phyloP scores from a whole-genome alignment of 2,329 filamentous ascomycete genomes.

The Fusarium protoensiforme region DNA sequence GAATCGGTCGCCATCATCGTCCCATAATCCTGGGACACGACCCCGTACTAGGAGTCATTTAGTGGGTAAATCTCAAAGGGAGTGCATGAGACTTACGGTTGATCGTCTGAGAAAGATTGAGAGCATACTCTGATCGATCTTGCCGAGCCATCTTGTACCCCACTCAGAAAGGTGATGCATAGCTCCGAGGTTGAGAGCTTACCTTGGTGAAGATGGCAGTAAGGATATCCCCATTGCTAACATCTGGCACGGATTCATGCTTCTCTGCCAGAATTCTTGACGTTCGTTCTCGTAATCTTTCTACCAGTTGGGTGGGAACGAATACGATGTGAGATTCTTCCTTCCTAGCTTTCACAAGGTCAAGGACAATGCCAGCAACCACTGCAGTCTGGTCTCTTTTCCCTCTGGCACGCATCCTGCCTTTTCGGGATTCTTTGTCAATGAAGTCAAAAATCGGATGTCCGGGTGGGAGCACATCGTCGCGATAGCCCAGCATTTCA shows the following conservation, averaged over 20 bases:
- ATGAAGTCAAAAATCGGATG: background rate
- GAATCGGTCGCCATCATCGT: background rate
- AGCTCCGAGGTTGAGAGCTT: no score
- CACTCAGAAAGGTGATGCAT: background rate
- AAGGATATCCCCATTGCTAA: constrained; percentile 8
- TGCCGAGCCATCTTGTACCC: background rate
- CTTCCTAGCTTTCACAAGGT: background rate
- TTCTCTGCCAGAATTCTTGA: background rate
- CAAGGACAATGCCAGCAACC: background rate
- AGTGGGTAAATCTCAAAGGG: no score
- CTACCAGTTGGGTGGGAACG: background rate
- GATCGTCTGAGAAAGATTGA: background rate
- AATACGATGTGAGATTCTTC: background rate
- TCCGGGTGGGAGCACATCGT: background rate
- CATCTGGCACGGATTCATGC: background rate
- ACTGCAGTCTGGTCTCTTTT: background rate
- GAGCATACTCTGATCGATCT: background rate
- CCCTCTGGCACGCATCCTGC: background rate
- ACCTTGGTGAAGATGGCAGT: constrained; percentile 10
- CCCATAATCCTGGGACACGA: background rate
- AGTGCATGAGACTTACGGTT: background rate
- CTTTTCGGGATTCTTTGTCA: rapidly evolving
- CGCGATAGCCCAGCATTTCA: background rate
- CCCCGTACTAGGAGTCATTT: background rate
- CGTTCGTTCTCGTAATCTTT: background rate